These are phyloP conservation scores for Calamus simplicifolius DNA, from an alignment of 176 grass and related monocot species.

Conservation along the genomic window DNA sequence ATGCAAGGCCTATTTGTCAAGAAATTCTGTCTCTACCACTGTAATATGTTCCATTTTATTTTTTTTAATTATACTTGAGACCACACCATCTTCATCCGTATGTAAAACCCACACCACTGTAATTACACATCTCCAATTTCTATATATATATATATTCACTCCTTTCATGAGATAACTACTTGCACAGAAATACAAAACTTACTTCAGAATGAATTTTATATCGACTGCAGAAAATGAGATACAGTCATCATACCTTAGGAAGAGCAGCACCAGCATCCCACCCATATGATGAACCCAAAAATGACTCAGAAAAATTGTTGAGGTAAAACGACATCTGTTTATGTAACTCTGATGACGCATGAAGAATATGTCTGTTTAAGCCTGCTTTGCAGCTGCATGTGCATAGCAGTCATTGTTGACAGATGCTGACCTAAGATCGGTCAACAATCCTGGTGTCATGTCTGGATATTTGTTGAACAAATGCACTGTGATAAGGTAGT, in stretches of 20 bases:
- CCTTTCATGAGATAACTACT: not conserved
- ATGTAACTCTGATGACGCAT: constrained; percentile 47
- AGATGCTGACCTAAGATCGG: constrained; percentile 69
- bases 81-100: too few relatives aligned
- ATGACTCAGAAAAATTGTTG: constrained; percentile 19
- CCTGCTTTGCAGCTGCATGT: constrained; percentile 59
- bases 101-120: too few relatives aligned
- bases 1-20: too few relatives aligned
- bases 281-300: constrained; percentile 60
- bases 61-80: too few relatives aligned
- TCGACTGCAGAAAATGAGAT: not conserved
- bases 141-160: too few relatives aligned
- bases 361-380: constrained; percentile 65
- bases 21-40: too few relatives aligned
- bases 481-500: constrained; percentile 58
- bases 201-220: constrained; percentile 1
- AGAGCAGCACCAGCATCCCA: constrained; percentile 65
- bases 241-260: constrained; percentile 38
- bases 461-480: constrained; percentile 48
- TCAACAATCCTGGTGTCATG: constrained; percentile 59
- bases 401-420: constrained; percentile 80
- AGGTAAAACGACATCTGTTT: constrained; percentile 36
- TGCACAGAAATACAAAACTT: not conserved
- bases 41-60: too few relatives aligned
- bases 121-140: too few relatives aligned